These are phyloP conservation scores for Gyromitra esculenta DNA, from an alignment of 2,329 filamentous ascomycete species.

Conservation along the genomic window DNA sequence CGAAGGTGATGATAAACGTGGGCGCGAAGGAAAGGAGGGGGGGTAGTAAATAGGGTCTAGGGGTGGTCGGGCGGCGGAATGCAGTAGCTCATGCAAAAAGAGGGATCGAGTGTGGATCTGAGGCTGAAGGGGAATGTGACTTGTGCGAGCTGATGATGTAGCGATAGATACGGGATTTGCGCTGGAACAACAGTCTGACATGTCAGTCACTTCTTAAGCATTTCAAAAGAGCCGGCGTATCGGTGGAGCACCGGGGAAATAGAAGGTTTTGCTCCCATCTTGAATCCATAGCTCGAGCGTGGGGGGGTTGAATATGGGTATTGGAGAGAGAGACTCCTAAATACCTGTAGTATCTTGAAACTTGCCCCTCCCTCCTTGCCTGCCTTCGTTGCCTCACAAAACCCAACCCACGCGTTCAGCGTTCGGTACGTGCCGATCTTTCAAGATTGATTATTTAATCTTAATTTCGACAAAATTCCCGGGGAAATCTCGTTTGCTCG, in stretches of 20 bases:
- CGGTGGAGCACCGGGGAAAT: constrained; percentile 4
- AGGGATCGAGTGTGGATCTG: constrained; percentile 24
- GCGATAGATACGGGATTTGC: constrained; percentile 35
- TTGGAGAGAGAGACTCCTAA: constrained; percentile 4
- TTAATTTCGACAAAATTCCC: constrained; percentile 36
- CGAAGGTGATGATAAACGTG: constrained; percentile 37
- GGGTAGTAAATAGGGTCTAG: constrained; percentile 29
- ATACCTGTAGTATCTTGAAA: constrained; percentile 48
- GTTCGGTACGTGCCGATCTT: constrained; percentile 32
- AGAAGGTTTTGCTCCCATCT: constrained; percentile 17
- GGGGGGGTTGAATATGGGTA: constrained; percentile 16
- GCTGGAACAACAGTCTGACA: constrained; percentile 40
- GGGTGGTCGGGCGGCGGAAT: constrained; percentile 15
- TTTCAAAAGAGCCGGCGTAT: constrained; percentile 48
- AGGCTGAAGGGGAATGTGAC: constrained; percentile 46
- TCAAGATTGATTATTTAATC: constrained; percentile 40
- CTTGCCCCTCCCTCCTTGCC: constrained; percentile 23
- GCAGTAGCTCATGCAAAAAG: constrained; percentile 41
- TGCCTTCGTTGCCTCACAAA: neutral
- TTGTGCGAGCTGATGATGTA: constrained; percentile 43
- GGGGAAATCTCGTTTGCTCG: constrained; percentile 34
- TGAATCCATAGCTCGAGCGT: constrained; percentile 23
- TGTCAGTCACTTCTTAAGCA: constrained; percentile 47
- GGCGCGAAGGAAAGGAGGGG: constrained; percentile 17
- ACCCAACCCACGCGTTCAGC: neutral